Base-by-base conservation (phyloP, 2,329 filamentous ascomycete genomes). In the Pezicula neosporulosa region DNA sequence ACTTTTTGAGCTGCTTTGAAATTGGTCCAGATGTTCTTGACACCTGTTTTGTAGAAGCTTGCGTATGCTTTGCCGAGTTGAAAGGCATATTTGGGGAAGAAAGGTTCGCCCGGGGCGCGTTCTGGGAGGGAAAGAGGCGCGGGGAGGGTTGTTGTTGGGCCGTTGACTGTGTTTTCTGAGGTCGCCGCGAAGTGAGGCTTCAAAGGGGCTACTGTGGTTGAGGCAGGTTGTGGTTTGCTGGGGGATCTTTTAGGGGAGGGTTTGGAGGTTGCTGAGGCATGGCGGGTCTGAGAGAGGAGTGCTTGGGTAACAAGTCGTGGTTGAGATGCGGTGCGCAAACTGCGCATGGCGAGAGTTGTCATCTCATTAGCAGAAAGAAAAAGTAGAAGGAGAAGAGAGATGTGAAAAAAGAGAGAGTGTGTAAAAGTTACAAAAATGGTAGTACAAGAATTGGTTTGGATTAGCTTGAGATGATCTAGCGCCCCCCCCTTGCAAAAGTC, bases 21-120 rank as follows among this genome's bases (percentile, higher is more conserved):
- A 58, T 96, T 96, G 53, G 75, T 71, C 66, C 83, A 84, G 47
- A 96, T 84, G 61, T 87, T 83, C 64, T 85, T 84, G 30, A 96
- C 71, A 16, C 92, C 93, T 1, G 82, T 78, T 71, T 94, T 96
- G 82, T 97, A 97, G 79, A 97, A 97, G 35, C 70, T 70, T 9
- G 87, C 68, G 70, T 96, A 96, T 47, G 87, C 83, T 66, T 87
- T 87, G 56, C 90, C 93, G 8, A 64, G 54, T 3, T 51, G 24
- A 44, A 66, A 46, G 49, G 54, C 50, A 52, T 66, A 60, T 18
- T 49, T 52, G 24, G 58, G 52, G 50, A 80, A 65, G 18, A 72
- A 64, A 27, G 72, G 71, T 28, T 78, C 67, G 7, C 69, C 63
- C 18, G 75, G 64, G 16, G 74, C 66, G 48, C 82, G 77, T 5